Base-by-base conservation (phyloP, 1,284 basidiomycete species). In the Ustilago loliicola region DNA sequence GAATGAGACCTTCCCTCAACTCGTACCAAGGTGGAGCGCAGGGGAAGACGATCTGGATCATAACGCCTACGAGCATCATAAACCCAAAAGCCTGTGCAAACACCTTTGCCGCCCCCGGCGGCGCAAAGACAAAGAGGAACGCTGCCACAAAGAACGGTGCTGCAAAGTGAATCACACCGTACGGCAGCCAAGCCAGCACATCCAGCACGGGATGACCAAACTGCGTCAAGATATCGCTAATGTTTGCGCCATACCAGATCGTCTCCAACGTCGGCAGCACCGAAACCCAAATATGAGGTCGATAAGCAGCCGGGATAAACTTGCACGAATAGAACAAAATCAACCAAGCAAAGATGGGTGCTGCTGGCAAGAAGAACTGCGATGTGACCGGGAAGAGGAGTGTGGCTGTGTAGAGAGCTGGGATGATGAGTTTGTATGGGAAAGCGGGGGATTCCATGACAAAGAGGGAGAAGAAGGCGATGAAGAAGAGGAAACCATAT, bases 21-120 rank as follows among this genome's bases (percentile, higher is more conserved):
- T 99, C 97, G 87, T 99, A 99, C 97, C 90, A 91, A 19, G 96
- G 97, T 0, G 96, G 92, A 0, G 96, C 92, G 83, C 95, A 98
- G 0, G 96, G 97, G 69, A 99, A 90, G 30, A 94, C 83, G 80
- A 98, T 92, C 86, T 99, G 97, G 65, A 92, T 90, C 80, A 95
- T 88, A 47, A 99, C 97, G 1, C 95, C 96, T 21, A 91, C 88
- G 54, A 97, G 89, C 88, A 95, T 98, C 91, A 98, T 91, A 88
- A 94, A 97, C 0, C 96, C 96, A 85, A 99, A 97, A 0, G 92
- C 92, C 65, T 91, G 90, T 0, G 90, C 94, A 92, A 93, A 99
- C 73, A 93, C 91, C 84, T 93, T 93, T 27, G 97, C 90, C 0
- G 91, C 90, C 40, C 92, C 91, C 70, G 92, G 92, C 0, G 93